phyloP scores from a whole-genome alignment of 257 asterid genomes.

The Gentiana straminea region DNA sequence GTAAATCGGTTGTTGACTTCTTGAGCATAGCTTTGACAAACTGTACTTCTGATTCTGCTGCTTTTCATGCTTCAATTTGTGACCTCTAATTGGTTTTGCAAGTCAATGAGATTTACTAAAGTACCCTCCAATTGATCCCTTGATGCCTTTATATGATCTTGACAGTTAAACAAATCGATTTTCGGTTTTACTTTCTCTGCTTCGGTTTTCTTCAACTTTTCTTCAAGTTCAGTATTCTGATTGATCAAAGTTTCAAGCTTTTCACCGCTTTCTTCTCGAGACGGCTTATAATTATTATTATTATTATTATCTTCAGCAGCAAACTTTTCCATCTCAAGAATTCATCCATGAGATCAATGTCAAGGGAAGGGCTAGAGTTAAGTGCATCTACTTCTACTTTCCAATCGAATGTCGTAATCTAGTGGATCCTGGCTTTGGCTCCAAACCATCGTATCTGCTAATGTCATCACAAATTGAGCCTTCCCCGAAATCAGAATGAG shows the following conservation, averaged over 20 bases:
- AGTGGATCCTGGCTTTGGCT: conserved; percentile 16
- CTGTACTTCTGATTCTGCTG: conserved; percentile 31
- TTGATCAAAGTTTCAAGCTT: conserved; percentile 12
- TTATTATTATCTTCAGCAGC: conserved; percentile 32
- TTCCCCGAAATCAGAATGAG: conserved; percentile 58
- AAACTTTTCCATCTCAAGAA: conserved; percentile 85
- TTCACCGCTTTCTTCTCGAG: conserved; percentile 7
- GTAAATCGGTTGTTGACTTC: conserved; percentile 29
- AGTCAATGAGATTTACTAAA: conserved; percentile 22
- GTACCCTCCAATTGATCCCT: conserved; percentile 39
- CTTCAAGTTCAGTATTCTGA: conserved; percentile 36
- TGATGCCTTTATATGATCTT: conserved; percentile 40
- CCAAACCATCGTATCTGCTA: conserved; percentile 22
- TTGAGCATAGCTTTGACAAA: conserved; percentile 25
- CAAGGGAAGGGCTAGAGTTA: conserved; percentile 28
- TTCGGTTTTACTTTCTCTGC: conserved; percentile 40
- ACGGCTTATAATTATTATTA: conserved; percentile 7
- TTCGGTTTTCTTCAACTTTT: conserved; percentile 33
- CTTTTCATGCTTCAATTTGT: conserved; percentile 41
- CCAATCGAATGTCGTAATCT: conserved; percentile 13
- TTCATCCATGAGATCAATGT: conserved; percentile 74
- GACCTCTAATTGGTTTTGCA: conserved; percentile 30
- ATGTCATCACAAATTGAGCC: conserved; percentile 22
- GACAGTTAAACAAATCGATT: conserved; percentile 34
- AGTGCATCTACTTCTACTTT: conserved; percentile 17